phyloP scores from a whole-genome alignment of 2,329 filamentous ascomycete species.

The Colletotrichum echinochloae region DNA sequence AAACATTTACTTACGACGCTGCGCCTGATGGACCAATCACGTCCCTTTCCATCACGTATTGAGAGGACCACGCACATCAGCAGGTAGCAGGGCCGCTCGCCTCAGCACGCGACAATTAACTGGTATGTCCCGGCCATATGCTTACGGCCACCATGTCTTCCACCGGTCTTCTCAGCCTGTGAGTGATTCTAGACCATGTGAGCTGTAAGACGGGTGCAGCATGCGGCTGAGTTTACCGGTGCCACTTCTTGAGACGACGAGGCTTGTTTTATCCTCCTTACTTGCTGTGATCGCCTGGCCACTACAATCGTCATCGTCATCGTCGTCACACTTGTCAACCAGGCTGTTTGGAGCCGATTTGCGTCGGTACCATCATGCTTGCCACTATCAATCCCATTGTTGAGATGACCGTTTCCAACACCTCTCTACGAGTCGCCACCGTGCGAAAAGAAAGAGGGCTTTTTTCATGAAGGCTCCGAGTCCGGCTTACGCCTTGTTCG shows the following conservation, averaged over 20 bases:
- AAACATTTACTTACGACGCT: neutral
- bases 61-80: neutral
- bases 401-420: neutral
- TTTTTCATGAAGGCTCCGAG: too few species aligned
- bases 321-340: neutral
- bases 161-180: neutral
- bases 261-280: conserved; percentile 10
- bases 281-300: neutral
- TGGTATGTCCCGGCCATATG: neutral
- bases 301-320: neutral
- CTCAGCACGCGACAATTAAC: neutral
- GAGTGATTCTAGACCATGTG: neutral
- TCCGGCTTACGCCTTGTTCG: conserved; percentile 42
- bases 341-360: neutral
- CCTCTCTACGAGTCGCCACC: neutral
- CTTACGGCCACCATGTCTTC: neutral
- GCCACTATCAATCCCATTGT: neutral
- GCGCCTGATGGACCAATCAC: neutral
- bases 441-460: neutral
- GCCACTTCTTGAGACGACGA: neutral
- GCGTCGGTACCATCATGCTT: neutral
- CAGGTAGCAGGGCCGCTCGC: neutral
- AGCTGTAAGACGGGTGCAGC: neutral
- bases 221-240: neutral
- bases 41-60: too few species aligned